A percentile compares a stretch with the other conserved stretches of the same genome.
Conservation (phyloP, 106 monocot genomes). For the Allium sativum region DNA sequence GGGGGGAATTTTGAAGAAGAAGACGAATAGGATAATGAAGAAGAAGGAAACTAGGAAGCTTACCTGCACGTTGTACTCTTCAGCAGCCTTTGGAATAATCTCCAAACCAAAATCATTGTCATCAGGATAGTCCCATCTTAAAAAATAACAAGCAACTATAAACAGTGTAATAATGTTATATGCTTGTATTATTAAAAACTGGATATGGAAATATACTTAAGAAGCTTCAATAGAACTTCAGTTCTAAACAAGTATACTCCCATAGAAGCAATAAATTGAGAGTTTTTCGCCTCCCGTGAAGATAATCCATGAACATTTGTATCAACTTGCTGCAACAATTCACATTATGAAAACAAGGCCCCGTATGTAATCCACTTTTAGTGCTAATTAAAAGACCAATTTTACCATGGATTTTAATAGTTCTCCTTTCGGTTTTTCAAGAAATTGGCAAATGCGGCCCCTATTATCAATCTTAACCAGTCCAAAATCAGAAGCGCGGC, state of each 20-base stretch:
- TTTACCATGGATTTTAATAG: slow-evolving; percentile 38
- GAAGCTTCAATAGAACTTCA: slow-evolving; percentile 32
- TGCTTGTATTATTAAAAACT: too few relatives aligned
- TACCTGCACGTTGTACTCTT: slow-evolving; percentile 53
- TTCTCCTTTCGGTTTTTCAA: slow-evolving; percentile 57
- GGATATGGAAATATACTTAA: slow-evolving; percentile 20
- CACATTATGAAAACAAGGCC: not conserved
- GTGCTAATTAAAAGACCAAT: not conserved
- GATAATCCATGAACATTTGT: slow-evolving; percentile 31
- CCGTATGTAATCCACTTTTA: too few relatives aligned
- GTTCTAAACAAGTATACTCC: slow-evolving; percentile 52
- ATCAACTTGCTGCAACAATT: slow-evolving; percentile 36
- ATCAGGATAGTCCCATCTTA: slow-evolving; percentile 35
- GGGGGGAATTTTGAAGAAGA: too few relatives aligned
- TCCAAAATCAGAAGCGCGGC: slow-evolving; percentile 57
- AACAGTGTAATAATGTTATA: too few relatives aligned
- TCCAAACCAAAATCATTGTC: slow-evolving; percentile 59
- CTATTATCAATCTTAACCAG: slow-evolving; percentile 39
- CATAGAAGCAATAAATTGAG: slow-evolving; percentile 54
- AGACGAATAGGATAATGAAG: not conserved
- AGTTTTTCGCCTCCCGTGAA: slow-evolving; percentile 19
- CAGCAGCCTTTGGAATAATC: slow-evolving; percentile 41
- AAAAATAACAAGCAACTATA: not conserved
- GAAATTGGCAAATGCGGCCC: slow-evolving; percentile 35
- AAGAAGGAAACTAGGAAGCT: not conserved